phyloP scores from a whole-genome alignment of 352 stramenopile species.

The Phytophthora hybrid region DNA sequence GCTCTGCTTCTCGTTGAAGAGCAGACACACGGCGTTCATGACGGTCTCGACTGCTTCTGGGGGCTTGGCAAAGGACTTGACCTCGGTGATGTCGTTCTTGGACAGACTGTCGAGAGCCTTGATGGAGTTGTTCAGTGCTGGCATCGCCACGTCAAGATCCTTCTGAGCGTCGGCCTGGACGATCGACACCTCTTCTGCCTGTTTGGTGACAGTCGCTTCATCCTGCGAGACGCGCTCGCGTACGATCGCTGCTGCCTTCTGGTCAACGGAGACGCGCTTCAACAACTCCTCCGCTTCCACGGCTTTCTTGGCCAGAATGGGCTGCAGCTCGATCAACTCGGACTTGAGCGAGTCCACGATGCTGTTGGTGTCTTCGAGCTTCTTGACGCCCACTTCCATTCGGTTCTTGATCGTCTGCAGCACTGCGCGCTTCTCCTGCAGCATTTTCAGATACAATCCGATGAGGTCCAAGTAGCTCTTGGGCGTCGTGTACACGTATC shows the following conservation, averaged over 20 bases:
- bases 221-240: conserved; percentile 90
- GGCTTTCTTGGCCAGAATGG: conserved; percentile 90
- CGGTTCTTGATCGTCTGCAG: conserved; percentile 88
- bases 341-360: conserved; percentile 94
- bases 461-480: conserved; percentile 98
- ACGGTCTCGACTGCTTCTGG: conserved; percentile 93
- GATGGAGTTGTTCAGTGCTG: conserved; percentile 89
- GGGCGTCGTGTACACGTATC: conserved; percentile 96
- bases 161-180: conserved; percentile 95
- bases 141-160: conserved; percentile 94
- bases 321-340: conserved; percentile 93
- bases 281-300: conserved; percentile 93
- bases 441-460: conserved; percentile 93
- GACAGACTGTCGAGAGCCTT: conserved; percentile 91
- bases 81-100: conserved; percentile 95
- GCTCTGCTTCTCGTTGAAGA: conserved; percentile 93
- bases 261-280: conserved; percentile 93
- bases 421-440: conserved; percentile 86
- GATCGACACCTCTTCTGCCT: conserved; percentile 90
- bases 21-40: conserved; percentile 95
- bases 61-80: conserved; percentile 95
- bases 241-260: conserved; percentile 92
- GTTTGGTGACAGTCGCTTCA: conserved; percentile 91
- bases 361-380: conserved; percentile 94
- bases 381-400: conserved; percentile 93